Evolutionary conservation across 345 rosid genomes (phyloP), one percentile per base, ranked within the genome.

Genomic region (Reutealis trisperma): DNA sequence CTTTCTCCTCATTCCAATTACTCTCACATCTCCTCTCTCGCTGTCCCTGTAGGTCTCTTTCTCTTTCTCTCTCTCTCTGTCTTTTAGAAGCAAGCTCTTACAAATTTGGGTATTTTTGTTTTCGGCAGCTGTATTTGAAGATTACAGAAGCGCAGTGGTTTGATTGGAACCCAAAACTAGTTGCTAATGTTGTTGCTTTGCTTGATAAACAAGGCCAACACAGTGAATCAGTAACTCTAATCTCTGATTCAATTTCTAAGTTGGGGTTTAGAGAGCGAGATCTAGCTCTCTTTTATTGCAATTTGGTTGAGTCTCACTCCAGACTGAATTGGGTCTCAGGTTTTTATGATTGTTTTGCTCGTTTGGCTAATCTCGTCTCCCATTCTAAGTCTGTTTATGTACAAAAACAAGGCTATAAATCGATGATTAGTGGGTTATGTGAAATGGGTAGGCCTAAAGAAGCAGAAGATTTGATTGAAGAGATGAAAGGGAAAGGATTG

Each of bases 101-200:
- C 32, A 27, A 51, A 27, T 37, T 32, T 63, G 24, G 18, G 12
- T 45, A 30, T 30, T 57, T 57, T 16, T 44, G n/a, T 49, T 59
- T 72, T 51, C 6, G 19, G 75, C 86, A 89, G 92, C 78, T 94
- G 67, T 94, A 93, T 71, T 73, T 75, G 32, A 90, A 82, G 77
- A 89, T 94, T 15, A 82, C 78, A 62, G 82, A 93, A 84, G 84
- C 94, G 21, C 71, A 92, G 0, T 94, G 98, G 98, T 93, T 89
- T 73, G 75, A 83, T 67, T 94, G 98, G 98, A 90, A 94, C 69
- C 86, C 95, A 0, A 91, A 90, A 88, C 82, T 95, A 68, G 87
- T 86, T 15, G 94, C 99, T 4, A 82, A 90, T 12, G 84, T 95
- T 70, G 76, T 83, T 27, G 90, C 95, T n/a, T 74, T 82, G 54